Conservation (phyloP, 2,329 filamentous ascomycete species). For the Diaporthe vexans region DNA sequence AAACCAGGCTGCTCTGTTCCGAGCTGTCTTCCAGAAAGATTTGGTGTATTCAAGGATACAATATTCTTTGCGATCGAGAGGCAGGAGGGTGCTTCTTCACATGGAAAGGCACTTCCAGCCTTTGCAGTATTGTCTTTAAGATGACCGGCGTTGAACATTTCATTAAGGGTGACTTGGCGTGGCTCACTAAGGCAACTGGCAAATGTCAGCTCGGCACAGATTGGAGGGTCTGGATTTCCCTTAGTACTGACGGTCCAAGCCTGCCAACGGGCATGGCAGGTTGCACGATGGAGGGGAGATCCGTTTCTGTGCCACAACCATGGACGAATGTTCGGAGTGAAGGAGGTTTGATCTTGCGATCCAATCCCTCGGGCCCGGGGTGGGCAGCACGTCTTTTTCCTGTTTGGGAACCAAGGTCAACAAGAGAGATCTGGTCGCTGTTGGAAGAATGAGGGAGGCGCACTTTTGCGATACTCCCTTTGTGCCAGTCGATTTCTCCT, state of each 20-base stretch:
- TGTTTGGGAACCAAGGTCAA: not conserved
- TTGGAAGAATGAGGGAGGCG: not conserved
- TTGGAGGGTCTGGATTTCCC: not conserved
- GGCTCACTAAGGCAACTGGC: not conserved
- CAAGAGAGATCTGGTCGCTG: not conserved
- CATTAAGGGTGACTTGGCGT: not conserved
- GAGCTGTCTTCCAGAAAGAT: not conserved
- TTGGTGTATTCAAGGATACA: not conserved
- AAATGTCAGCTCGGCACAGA: not conserved
- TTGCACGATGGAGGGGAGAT: not conserved
- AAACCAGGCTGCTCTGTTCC: not conserved
- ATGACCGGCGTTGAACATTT: not conserved
- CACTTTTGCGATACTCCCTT: constrained; percentile 20
- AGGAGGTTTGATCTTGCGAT: not conserved
- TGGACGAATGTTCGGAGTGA: not conserved
- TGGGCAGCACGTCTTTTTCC: not conserved
- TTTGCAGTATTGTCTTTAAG: not conserved
- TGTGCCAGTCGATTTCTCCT: constrained; percentile 25
- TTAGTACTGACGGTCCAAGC: not conserved
- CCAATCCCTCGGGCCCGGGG: not conserved
- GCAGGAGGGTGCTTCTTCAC: not conserved
- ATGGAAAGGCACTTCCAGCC: no score
- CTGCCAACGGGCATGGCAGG: not conserved
- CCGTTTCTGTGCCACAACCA: not conserved
- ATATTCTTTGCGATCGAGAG: not conserved